Conservation (phyloP, 176 grass and related monocot genomes). For the Alloteropsis semialata region DNA sequence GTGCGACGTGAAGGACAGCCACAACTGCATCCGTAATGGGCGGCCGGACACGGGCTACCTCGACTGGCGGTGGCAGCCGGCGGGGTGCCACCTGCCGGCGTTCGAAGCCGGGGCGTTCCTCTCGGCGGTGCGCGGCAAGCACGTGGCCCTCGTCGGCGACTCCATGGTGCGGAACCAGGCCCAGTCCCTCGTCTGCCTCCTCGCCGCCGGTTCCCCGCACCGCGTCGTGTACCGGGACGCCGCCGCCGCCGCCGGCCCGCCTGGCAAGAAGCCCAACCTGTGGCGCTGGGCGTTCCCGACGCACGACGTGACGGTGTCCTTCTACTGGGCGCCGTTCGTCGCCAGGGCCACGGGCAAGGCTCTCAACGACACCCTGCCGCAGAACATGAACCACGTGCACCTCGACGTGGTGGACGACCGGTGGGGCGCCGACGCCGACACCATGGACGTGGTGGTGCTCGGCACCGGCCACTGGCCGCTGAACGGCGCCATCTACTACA, state of each 20-base stretch:
- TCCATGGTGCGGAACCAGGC: constrained; percentile 50
- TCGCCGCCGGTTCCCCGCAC: constrained; percentile 7
- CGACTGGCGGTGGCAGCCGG: constrained; percentile 52
- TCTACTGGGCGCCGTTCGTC: constrained; percentile 54
- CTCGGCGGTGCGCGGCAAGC: constrained; percentile 11
- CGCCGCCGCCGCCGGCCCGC: not conserved
- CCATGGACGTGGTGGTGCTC: constrained; percentile 52
- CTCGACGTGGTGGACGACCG: constrained; percentile 31
- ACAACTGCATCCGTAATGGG: constrained; percentile 47
- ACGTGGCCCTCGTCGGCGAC: constrained; percentile 41
- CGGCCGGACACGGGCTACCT: constrained; percentile 47
- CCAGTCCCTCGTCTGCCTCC: constrained; percentile 39
- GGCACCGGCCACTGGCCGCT: constrained; percentile 59
- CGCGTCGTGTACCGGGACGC: constrained; percentile 14
- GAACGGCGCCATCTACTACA: constrained; percentile 37
- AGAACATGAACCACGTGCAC: constrained; percentile 14
- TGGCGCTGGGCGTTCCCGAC: constrained; percentile 24
- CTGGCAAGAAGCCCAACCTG: not conserved
- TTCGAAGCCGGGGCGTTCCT: constrained; percentile 31
- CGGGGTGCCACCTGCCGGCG: constrained; percentile 28
- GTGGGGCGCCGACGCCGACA: constrained; percentile 35
- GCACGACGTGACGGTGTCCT: constrained; percentile 45
- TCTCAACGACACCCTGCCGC: not conserved
- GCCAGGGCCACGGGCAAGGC: constrained; percentile 11
- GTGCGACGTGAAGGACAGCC: constrained; percentile 35